A percentile compares a stretch with the other conserved stretches of the same genome.
These are phyloP conservation scores for Fusarium burgessii DNA, from an alignment of 2,329 filamentous ascomycete species.

Conservation along the genomic window DNA sequence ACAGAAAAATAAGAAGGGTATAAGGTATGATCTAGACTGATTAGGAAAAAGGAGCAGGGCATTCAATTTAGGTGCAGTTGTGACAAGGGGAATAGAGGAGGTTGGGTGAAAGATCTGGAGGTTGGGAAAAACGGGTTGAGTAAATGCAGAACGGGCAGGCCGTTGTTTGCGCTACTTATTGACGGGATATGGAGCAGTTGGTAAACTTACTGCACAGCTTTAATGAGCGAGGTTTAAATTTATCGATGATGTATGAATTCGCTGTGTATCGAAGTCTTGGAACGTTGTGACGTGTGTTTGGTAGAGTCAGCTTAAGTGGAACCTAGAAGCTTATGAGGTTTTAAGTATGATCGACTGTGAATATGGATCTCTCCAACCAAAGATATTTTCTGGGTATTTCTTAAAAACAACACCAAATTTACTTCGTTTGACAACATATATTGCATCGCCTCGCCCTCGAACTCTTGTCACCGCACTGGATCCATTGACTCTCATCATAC, in stretches of 20 bases:
- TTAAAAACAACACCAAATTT: not conserved
- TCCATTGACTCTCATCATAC: not conserved
- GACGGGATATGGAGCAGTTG: constrained; percentile 1
- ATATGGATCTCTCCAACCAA: not conserved
- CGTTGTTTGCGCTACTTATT: constrained; percentile 22
- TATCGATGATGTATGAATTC: constrained; percentile 16
- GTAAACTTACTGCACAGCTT: constrained; percentile 22
- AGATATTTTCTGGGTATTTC: not conserved
- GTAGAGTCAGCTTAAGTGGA: constrained; percentile 1
- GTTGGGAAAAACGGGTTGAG: constrained; percentile 31
- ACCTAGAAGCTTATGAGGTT: constrained; percentile 6
- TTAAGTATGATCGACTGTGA: not conserved
- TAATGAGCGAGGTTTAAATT: constrained; percentile 3
- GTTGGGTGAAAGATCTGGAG: constrained; percentile 27
- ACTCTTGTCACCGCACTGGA: constrained; percentile 2
- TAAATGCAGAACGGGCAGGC: constrained; percentile 22
- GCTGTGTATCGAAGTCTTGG: not conserved
- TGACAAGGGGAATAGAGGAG: constrained; percentile 27
- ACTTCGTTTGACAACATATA: not conserved
- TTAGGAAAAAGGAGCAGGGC: constrained; percentile 8
- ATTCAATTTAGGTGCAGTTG: constrained; percentile 32
- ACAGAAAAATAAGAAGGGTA: constrained; percentile 6
- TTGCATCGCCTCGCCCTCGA: not conserved
- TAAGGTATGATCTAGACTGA: constrained; percentile 6
- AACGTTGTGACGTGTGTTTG: not conserved